Conservation (phyloP, 176 grass and related monocot genomes). For the Saccharum spontaneum region DNA sequence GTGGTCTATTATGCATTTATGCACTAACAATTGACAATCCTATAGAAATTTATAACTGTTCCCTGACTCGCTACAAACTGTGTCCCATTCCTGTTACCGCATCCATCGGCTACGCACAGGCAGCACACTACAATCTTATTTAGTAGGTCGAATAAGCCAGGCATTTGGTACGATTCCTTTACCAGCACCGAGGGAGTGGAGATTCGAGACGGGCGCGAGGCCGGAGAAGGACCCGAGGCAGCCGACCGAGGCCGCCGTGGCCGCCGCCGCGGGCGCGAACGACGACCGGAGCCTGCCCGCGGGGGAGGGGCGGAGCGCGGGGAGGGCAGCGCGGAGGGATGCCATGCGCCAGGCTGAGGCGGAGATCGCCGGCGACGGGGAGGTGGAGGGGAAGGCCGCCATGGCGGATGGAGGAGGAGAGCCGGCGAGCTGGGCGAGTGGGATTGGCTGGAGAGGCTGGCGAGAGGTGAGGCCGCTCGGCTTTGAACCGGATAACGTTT, state of each 20-base stretch:
- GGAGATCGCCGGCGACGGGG: slow-evolving; percentile 47
- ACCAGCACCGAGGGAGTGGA: slow-evolving; percentile 48
- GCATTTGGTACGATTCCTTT: background rate
- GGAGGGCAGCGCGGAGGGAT: slow-evolving; percentile 51
- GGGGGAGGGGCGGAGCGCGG: slow-evolving; percentile 21
- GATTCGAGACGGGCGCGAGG: slow-evolving; percentile 39
- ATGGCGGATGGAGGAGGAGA: slow-evolving; percentile 26
- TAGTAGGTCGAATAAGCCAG: background rate
- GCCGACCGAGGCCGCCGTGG: slow-evolving; percentile 23
- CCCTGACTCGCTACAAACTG: background rate
- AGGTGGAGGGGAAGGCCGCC: slow-evolving; percentile 49
- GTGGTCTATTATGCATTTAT: background rate
- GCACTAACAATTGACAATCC: background rate
- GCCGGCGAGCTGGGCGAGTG: background rate
- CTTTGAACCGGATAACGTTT: slow-evolving; percentile 58
- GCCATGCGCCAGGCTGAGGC: slow-evolving; percentile 64
- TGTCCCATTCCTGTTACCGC: background rate
- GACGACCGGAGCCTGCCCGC: slow-evolving; percentile 28
- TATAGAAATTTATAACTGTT: background rate
- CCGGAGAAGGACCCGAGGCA: slow-evolving; percentile 57
- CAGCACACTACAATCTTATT: background rate
- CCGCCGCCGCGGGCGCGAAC: slow-evolving; percentile 24
- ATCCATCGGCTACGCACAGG: background rate
- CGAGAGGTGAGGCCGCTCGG: background rate
- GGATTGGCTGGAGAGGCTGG: slow-evolving; percentile 10